A percentile compares a stretch with the other conserved stretches of the same genome.
Evolutionary conservation across 2,329 filamentous ascomycete species (phyloP).

Genomic region (Fusarium anguioides): DNA sequence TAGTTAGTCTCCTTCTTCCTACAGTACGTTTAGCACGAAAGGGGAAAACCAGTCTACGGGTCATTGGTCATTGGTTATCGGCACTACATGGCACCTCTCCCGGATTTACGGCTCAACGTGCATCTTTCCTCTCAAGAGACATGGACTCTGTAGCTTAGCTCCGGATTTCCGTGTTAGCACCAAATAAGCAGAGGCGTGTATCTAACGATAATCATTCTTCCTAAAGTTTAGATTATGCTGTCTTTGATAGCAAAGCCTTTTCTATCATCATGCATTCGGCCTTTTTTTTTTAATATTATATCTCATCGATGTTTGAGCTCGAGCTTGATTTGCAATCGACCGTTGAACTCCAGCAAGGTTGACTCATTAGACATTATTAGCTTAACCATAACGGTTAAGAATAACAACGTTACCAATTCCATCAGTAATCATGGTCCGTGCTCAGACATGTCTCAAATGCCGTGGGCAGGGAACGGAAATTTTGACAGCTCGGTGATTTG

Average conservation of each 20-base stretch:
- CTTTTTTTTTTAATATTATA: neutral
- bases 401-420: constrained; percentile 2
- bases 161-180: constrained; percentile 16
- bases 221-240: constrained; percentile 9
- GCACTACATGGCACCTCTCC: constrained; percentile 21
- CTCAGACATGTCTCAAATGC: neutral
- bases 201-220: neutral
- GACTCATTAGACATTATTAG: neutral
- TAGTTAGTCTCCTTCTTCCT: too few species aligned
- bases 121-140: constrained; percentile 1
- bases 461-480: constrained; percentile 2
- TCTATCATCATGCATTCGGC: constrained; percentile 9
- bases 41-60: neutral
- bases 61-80: constrained; percentile 23
- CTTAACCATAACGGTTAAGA: constrained; percentile 20
- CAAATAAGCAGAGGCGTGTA: constrained; percentile 24
- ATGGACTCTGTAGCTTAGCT: constrained; percentile 26
- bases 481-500: constrained; percentile 35
- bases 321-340: constrained; percentile 32
- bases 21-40: constrained; percentile 3
- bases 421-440: constrained; percentile 18
- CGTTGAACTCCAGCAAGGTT: neutral
- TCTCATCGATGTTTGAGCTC: neutral
- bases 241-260: constrained; percentile 1
- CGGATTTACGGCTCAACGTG: constrained; percentile 43